A percentile compares a stretch with the other conserved stretches of the same genome.
Evolutionary conservation across 78 protist species (phyloP).

Genomic region (Dictyostelium citrinum): DNA sequence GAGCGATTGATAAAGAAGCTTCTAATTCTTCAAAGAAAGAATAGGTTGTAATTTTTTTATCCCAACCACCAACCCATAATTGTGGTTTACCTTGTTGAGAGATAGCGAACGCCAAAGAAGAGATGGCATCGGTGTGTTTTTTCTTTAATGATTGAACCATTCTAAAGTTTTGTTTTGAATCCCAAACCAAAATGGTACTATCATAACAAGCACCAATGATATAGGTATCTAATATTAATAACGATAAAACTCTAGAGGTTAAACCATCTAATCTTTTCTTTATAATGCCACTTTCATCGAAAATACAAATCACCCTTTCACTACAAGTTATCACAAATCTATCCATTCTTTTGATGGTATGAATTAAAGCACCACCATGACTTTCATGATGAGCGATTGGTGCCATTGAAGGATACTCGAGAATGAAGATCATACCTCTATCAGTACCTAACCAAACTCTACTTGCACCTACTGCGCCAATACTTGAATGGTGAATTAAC

Average conservation of each 20-base stretch:
- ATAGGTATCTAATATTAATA: background rate
- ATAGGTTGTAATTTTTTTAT: conserved; percentile 37
- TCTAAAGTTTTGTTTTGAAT: conserved; percentile 25
- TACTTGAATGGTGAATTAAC: background rate
- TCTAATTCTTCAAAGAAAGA: background rate
- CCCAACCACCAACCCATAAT: conserved; percentile 52
- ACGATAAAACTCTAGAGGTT: background rate
- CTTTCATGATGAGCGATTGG: background rate
- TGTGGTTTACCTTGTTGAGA: background rate
- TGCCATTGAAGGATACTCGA: conserved; percentile 32
- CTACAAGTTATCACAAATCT: conserved; percentile 13
- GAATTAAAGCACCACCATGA: conserved; percentile 19
- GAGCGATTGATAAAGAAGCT: background rate
- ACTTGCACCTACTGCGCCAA: background rate
- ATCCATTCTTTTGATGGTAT: conserved; percentile 29
- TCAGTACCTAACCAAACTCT: conserved; percentile 66
- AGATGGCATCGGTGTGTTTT: conserved; percentile 26
- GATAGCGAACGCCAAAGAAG: background rate
- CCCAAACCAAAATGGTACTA: conserved; percentile 14
- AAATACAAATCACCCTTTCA: conserved; percentile 30
- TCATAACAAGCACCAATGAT: conserved; percentile 46
- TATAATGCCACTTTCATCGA: conserved; percentile 1
- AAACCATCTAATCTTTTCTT: conserved; percentile 29
- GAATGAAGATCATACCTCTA: conserved; percentile 23
- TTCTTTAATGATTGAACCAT: conserved; percentile 1